phyloP scores from a whole-genome alignment of 768 basidiomycete species.

The Tricholoma flavovirens region DNA sequence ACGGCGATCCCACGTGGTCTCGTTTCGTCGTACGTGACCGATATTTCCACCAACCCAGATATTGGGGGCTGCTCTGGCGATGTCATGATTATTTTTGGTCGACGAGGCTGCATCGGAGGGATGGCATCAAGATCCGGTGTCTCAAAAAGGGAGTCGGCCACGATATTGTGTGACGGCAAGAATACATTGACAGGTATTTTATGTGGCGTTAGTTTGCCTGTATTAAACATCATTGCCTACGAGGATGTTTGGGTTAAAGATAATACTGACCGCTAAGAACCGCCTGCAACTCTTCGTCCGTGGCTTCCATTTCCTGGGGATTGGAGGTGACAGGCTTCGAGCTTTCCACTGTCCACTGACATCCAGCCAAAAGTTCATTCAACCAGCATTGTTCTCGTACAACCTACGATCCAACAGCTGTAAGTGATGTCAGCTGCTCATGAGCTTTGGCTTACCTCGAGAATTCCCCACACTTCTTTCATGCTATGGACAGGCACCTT shows the following conservation, averaged over 20 bases:
- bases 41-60: conserved; percentile 59
- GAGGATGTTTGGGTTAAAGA: neutral
- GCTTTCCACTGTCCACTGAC: conserved; percentile 58
- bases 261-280: conserved; percentile 50
- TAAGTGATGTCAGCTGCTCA: conserved; percentile 2
- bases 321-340: conserved; percentile 23
- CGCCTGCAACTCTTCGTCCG: conserved; percentile 55
- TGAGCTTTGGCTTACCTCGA: conserved; percentile 46
- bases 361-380: conserved; percentile 60
- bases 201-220: conserved; percentile 48
- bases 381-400: conserved; percentile 83
- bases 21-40: conserved; percentile 54
- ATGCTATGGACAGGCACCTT: conserved; percentile 65
- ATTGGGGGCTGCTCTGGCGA: conserved; percentile 62
- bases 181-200: conserved; percentile 73
- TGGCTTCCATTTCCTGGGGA: conserved; percentile 31
- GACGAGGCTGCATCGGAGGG: conserved; percentile 30
- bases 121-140: conserved; percentile 32
- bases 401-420: conserved; percentile 35
- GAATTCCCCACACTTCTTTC: conserved; percentile 68
- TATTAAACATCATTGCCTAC: conserved; percentile 8
- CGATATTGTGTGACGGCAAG: conserved; percentile 39
- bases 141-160: conserved; percentile 39
- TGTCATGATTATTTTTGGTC: conserved; percentile 57
- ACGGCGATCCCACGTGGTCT: conserved; percentile 51